phyloP scores from a whole-genome alignment of 2,329 filamentous ascomycete genomes.

The Endothia cerciana region DNA sequence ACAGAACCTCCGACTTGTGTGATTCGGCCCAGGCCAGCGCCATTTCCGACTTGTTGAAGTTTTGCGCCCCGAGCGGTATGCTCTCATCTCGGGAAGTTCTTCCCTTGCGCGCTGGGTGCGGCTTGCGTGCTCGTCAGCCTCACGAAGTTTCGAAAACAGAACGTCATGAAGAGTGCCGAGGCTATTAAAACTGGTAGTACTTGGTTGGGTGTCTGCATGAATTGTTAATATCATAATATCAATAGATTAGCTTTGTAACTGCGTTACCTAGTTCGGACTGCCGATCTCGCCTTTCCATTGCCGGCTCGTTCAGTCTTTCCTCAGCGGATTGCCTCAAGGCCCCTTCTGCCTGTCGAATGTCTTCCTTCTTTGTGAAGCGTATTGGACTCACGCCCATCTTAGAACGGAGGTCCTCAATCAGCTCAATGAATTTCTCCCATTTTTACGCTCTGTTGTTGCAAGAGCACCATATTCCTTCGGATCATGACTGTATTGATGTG shows the following conservation, averaged over 20 bases:
- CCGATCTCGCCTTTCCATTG: neutral
- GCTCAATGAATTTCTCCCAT: neutral
- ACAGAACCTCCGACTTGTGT: slow-evolving; percentile 10
- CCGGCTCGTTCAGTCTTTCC: slow-evolving; percentile 8
- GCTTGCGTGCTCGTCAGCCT: neutral
- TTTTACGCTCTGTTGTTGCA: neutral
- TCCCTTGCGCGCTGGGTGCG: neutral
- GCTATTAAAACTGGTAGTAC: neutral
- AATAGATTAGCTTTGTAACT: no score
- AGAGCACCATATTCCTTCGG: neutral
- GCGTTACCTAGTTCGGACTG: no score
- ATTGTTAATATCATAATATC: no score
- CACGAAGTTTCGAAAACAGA: slow-evolving; percentile 5
- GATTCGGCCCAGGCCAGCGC: slow-evolving; percentile 14
- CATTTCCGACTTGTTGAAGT: neutral
- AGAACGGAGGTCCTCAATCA: neutral
- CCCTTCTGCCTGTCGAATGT: slow-evolving; percentile 2
- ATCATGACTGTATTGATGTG: neutral
- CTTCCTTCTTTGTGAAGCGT: neutral
- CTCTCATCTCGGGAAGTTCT: slow-evolving; percentile 10
- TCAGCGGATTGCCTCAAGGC: neutral
- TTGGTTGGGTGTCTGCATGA: no score
- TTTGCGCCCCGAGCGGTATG: neutral
- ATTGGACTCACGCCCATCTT: neutral
- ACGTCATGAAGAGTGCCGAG: neutral